Conservation (phyloP, 1,284 basidiomycete genomes). For the Leccinum cinnamomeum region DNA sequence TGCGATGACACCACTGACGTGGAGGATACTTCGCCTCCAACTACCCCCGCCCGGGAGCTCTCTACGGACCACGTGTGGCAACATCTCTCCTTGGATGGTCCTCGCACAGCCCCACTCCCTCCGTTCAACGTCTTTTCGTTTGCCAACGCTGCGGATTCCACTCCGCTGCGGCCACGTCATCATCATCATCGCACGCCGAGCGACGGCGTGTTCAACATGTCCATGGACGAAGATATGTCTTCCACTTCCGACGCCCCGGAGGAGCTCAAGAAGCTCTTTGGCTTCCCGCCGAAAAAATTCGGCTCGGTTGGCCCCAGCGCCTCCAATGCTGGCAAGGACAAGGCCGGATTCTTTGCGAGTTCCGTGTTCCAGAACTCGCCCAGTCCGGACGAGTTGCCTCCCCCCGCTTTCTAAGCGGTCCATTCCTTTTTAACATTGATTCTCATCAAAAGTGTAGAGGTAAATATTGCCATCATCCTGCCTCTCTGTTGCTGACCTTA, state of each 20-base stretch:
- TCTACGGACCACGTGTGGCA: conserved; percentile 32
- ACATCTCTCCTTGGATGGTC: conserved; percentile 39
- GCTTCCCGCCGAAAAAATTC: conserved; percentile 34
- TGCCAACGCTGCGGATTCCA: conserved; percentile 25
- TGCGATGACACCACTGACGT: conserved; percentile 67
- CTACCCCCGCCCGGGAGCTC: conserved; percentile 42
- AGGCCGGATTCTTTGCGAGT: conserved; percentile 64
- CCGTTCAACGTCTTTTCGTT: conserved; percentile 44
- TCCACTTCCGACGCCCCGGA: conserved; percentile 43
- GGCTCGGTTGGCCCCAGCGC: conserved; percentile 30
- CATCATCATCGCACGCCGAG: conserved; percentile 53
- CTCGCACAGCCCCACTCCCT: conserved; percentile 51
- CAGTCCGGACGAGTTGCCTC: conserved; percentile 72
- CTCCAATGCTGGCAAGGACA: conserved; percentile 30
- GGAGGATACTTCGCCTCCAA: conserved; percentile 37
- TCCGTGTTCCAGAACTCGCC: conserved; percentile 80
- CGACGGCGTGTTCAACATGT: conserved; percentile 68
- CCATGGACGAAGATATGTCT: conserved; percentile 61
- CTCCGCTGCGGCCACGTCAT: conserved; percentile 38
- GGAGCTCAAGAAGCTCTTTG: conserved; percentile 40
- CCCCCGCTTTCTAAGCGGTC: conserved; percentile 55
- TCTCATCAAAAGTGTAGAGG: conserved; percentile 43
- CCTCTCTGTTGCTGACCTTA: not conserved
- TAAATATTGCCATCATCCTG: conserved; percentile 13
- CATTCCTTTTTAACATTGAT: conserved; percentile 20